Evolutionary conservation across 306 rosid species (phyloP).

Genomic region (Castanea sativa): DNA sequence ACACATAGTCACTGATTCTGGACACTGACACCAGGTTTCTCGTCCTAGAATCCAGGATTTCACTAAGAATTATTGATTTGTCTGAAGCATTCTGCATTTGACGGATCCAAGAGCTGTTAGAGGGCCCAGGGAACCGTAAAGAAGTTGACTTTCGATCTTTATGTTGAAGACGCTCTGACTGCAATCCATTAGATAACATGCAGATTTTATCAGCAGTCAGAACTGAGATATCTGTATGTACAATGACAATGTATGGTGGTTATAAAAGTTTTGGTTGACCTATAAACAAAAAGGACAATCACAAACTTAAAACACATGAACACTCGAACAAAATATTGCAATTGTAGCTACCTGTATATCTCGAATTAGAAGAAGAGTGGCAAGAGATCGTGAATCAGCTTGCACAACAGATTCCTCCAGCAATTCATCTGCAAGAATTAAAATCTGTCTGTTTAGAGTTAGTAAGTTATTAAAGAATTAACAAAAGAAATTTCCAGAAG

Average conservation of each 20-base stretch:
- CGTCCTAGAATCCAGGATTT: conserved; percentile 94
- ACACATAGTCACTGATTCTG: conserved; percentile 92
- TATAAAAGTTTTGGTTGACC: background rate
- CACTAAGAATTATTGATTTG: conserved; percentile 91
- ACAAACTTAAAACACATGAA: background rate
- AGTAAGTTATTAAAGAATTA: conserved; percentile 40
- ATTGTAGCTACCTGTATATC: conserved; percentile 78
- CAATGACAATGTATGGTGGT: background rate
- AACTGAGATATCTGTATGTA: background rate
- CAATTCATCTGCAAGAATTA: conserved; percentile 98
- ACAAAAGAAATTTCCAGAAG: background rate
- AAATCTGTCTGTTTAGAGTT: conserved; percentile 78
- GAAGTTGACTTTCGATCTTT: conserved; percentile 65
- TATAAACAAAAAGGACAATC: background rate
- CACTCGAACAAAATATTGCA: conserved; percentile 15
- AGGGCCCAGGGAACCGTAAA: conserved; percentile 72
- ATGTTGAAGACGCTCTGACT: conserved; percentile 90
- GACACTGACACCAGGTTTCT: conserved; percentile 98
- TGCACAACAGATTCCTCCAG: conserved; percentile 96
- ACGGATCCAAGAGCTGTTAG: conserved; percentile 94
- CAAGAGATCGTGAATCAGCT: conserved; percentile 92
- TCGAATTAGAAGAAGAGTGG: conserved; percentile 96
- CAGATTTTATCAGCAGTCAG: conserved; percentile 14
- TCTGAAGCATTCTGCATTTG: conserved; percentile 99
- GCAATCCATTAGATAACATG: conserved; percentile 23